These are phyloP conservation scores for Naganishia vishniacii DNA, from an alignment of 768 basidiomycete genomes.

Conservation along the genomic window DNA sequence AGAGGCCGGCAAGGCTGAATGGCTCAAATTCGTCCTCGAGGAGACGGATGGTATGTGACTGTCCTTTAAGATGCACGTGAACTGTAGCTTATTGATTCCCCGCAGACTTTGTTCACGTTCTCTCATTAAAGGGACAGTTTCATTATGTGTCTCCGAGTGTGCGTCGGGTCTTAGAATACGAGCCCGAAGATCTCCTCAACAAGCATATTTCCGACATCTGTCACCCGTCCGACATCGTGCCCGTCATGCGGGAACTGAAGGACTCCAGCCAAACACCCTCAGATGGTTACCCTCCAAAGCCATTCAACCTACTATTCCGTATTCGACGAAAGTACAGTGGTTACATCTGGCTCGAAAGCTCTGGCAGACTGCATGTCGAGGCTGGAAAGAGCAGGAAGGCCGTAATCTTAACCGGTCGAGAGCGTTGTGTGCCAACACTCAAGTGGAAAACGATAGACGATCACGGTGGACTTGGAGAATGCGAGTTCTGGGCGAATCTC, in stretches of 20 bases:
- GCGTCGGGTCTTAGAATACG: constrained; percentile 72
- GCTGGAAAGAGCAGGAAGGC: constrained; percentile 91
- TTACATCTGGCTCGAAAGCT: constrained; percentile 85
- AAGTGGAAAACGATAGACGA: constrained; percentile 59
- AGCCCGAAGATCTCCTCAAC: constrained; percentile 75
- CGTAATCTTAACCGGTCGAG: constrained; percentile 79
- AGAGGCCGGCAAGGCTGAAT: constrained; percentile 47
- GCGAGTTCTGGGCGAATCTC: constrained; percentile 52
- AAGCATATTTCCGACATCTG: constrained; percentile 72
- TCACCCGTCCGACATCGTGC: constrained; percentile 83
- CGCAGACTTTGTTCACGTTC: constrained; percentile 76
- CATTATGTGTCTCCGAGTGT: constrained; percentile 86
- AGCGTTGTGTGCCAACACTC: constrained; percentile 61
- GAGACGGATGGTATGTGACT: constrained; percentile 48
- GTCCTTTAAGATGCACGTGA: background rate
- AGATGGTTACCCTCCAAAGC: constrained; percentile 40
- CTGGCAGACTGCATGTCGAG: constrained; percentile 84
- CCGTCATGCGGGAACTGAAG: constrained; percentile 85
- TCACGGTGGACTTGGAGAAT: constrained; percentile 55
- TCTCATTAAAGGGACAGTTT: constrained; percentile 86
- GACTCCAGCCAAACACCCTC: constrained; percentile 47
- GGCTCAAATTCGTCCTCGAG: constrained; percentile 51
- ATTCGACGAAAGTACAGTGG: constrained; percentile 62
- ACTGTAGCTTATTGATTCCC: constrained; percentile 9
- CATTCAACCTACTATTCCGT: constrained; percentile 79